Evolutionary conservation across 2,329 filamentous ascomycete genomes (phyloP).

Genomic region (Tolypocladium cylindrosporum): DNA sequence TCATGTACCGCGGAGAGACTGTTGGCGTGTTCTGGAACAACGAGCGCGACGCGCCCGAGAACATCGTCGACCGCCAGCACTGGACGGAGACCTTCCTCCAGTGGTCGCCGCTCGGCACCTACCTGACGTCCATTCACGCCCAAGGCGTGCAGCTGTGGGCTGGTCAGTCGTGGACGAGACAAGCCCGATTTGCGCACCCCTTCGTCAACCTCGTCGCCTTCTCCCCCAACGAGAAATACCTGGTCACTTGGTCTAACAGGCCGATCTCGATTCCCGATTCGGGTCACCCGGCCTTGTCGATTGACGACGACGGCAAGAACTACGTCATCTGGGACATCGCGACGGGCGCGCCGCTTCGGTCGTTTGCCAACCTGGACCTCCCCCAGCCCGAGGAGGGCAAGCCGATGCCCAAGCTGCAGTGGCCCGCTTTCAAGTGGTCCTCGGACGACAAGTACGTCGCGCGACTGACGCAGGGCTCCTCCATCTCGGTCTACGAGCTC

Average conservation of each 20-base stretch:
- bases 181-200: conserved; percentile 89
- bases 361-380: conserved; percentile 83
- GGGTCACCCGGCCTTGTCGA: conserved; percentile 69
- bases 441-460: conserved; percentile 96
- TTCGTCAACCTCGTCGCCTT: conserved; percentile 95
- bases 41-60: conserved; percentile 82
- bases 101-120: conserved; percentile 95
- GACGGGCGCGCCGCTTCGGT: conserved; percentile 79
- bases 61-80: conserved; percentile 81
- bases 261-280: conserved; percentile 87
- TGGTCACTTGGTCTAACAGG: conserved; percentile 93
- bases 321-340: conserved; percentile 98
- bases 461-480: conserved; percentile 75
- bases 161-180: conserved; percentile 76
- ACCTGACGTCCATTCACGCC: conserved; percentile 84
- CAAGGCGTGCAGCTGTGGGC: conserved; percentile 98
- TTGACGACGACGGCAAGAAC: conserved; percentile 97
- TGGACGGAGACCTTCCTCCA: conserved; percentile 98
- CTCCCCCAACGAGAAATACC: conserved; percentile 83
- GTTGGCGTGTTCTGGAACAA: conserved; percentile 98
- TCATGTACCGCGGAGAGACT: conserved; percentile 83
- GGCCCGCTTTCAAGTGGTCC: conserved; percentile 99
- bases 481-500: conserved; percentile 84
- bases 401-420: conserved; percentile 75
- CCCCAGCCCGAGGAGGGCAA: conserved; percentile 53